phyloP scores from a whole-genome alignment of 495 filamentous ascomycete species.

The Podospora appendiculata region DNA sequence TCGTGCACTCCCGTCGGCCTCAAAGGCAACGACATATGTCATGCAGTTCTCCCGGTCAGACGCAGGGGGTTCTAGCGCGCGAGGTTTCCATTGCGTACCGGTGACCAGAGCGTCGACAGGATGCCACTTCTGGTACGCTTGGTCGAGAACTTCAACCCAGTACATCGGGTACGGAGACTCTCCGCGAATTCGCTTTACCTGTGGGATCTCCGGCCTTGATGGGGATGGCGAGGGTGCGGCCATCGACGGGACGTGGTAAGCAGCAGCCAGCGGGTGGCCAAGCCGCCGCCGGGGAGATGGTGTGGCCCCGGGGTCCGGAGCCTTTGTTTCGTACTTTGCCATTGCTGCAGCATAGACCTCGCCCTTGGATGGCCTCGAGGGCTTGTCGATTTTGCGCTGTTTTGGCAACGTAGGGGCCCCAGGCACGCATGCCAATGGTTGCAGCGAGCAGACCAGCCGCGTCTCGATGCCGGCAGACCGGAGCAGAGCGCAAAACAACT shows the following conservation, averaged over 20 bases:
- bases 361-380: conserved; percentile 15
- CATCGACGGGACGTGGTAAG: conserved; percentile 26
- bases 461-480: conserved; percentile 70
- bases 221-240: conserved; percentile 11
- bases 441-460: conserved; percentile 89
- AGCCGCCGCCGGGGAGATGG: conserved; percentile 27
- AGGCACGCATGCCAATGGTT: conserved; percentile 66
- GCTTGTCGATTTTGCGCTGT: conserved; percentile 23
- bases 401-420: conserved; percentile 42
- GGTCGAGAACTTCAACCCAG: conserved; percentile 89
- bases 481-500: conserved; percentile 82
- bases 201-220: conserved; percentile 14
- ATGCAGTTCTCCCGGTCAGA: conserved; percentile 65
- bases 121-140: conserved; percentile 81
- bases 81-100: conserved; percentile 60
- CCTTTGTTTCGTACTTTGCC: conserved; percentile 21
- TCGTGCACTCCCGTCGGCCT: conserved; percentile 58
- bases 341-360: conserved; percentile 26
- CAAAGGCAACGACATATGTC: conserved; percentile 80
- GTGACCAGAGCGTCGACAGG: conserved; percentile 82
- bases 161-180: conserved; percentile 75
- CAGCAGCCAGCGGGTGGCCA: conserved; percentile 34
- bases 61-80: conserved; percentile 69
- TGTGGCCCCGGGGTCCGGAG: conserved; percentile 1
- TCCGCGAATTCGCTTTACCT: conserved; percentile 33